Evolutionary conservation across 2,329 filamentous ascomycete genomes (phyloP).

Genomic region (Alternaria gaisen): DNA sequence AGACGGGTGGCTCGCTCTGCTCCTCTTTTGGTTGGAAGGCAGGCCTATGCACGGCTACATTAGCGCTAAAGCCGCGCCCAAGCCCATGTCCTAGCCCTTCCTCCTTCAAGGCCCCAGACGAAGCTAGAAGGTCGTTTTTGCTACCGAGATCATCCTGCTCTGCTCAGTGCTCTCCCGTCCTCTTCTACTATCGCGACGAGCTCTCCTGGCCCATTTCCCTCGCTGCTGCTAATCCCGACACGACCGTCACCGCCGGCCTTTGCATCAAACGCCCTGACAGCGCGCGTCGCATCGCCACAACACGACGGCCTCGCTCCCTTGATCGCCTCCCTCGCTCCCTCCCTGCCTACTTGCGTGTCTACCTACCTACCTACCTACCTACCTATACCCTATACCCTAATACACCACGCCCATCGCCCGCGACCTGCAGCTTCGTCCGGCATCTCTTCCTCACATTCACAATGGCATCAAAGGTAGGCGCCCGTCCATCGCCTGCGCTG

Average conservation of each 20-base stretch:
- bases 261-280: constrained; percentile 17
- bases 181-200: constrained; percentile 16
- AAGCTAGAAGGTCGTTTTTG: constrained; percentile 37
- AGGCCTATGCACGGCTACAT: constrained; percentile 26
- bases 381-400: background rate
- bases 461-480: constrained; percentile 52
- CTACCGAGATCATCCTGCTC: constrained; percentile 30
- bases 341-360: background rate
- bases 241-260: background rate
- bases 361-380: background rate
- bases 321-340: constrained; percentile 12
- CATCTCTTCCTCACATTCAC: constrained; percentile 28
- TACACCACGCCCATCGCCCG: constrained; percentile 12
- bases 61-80: constrained; percentile 26
- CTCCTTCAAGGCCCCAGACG: constrained; percentile 24
- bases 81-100: background rate
- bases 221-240: constrained; percentile 12
- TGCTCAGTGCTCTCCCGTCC: constrained; percentile 12
- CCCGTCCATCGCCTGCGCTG: constrained; percentile 3
- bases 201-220: constrained; percentile 15
- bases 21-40: constrained; percentile 26
- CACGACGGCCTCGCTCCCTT: constrained; percentile 16
- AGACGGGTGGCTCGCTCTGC: constrained; percentile 4
- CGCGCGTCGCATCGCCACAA: constrained; percentile 22
- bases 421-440: constrained; percentile 2